These are phyloP conservation scores for Pseudogymnoascus sp. DNA, from an alignment of 2,329 filamentous ascomycete species.

Conservation along the genomic window DNA sequence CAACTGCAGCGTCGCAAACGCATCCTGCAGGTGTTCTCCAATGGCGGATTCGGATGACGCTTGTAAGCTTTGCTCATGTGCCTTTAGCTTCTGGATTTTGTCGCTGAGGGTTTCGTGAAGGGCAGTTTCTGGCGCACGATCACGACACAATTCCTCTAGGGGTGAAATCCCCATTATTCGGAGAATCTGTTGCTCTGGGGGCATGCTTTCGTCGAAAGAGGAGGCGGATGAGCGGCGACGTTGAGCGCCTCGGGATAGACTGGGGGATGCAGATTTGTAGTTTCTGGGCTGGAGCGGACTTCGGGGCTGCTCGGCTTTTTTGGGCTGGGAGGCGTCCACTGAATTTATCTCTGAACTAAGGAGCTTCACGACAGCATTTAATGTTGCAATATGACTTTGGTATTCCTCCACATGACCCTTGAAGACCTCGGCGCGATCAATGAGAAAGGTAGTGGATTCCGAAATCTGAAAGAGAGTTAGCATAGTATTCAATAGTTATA, in stretches of 20 bases:
- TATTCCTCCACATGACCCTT: slow-evolving; percentile 36
- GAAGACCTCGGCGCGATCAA: slow-evolving; percentile 38
- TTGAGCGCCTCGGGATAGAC: slow-evolving; percentile 23
- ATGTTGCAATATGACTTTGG: slow-evolving; percentile 38
- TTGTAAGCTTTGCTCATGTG: slow-evolving; percentile 39
- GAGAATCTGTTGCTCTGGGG: slow-evolving; percentile 36
- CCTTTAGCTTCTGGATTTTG: slow-evolving; percentile 35
- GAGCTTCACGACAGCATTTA: slow-evolving; percentile 33
- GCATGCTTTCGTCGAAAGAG: slow-evolving; percentile 34
- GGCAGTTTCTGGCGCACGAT: slow-evolving; percentile 20
- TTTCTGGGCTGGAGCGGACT: slow-evolving; percentile 16
- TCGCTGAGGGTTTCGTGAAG: slow-evolving; percentile 30
- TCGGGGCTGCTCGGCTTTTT: slow-evolving; percentile 16
- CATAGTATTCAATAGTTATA: neutral
- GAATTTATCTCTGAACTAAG: slow-evolving; percentile 36
- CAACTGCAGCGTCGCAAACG: slow-evolving; percentile 39
- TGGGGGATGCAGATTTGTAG: slow-evolving; percentile 16
- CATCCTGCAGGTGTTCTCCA: slow-evolving; percentile 38
- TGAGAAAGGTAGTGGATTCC: slow-evolving; percentile 43
- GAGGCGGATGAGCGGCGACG: slow-evolving; percentile 27
- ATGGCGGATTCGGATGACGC: slow-evolving; percentile 40
- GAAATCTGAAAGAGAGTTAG: slow-evolving; percentile 35
- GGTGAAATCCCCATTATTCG: slow-evolving; percentile 38
- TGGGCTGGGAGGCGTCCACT: neutral
- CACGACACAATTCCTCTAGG: slow-evolving; percentile 28